Conservation (phyloP, 331 rosid genomes). For the Stylosanthes scabra region DNA sequence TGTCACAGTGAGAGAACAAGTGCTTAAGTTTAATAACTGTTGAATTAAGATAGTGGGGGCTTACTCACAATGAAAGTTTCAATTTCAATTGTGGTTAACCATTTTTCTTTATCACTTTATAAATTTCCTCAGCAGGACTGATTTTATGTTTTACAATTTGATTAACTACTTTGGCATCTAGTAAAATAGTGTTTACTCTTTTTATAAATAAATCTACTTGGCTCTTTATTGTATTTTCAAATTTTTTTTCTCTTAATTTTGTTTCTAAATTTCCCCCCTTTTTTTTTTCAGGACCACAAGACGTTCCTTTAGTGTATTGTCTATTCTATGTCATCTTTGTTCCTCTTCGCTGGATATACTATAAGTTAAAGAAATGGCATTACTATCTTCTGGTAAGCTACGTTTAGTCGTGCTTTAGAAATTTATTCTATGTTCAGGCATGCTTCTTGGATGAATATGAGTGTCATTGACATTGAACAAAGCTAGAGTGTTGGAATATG, state of each 20-base stretch:
- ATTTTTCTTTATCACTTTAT: no score
- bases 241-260: background rate
- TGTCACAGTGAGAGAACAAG: no score
- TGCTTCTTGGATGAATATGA: background rate
- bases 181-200: no score
- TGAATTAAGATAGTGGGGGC: no score
- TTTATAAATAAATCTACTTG: background rate
- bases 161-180: no score
- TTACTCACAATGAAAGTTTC: no score
- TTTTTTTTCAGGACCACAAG: constrained; percentile 82
- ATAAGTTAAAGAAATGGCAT: constrained; percentile 96
- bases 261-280: background rate
- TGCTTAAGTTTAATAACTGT: no score
- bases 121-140: no score
- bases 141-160: no score
- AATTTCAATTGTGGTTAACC: no score
- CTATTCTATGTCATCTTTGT: constrained; percentile 79
- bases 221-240: background rate
- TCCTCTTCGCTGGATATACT: constrained; percentile 97
- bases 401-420: constrained; percentile 1
- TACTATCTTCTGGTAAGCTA: constrained; percentile 90
- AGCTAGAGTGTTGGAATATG: no score
- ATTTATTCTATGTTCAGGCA: background rate
- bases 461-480: background rate
- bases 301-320: constrained; percentile 81